phyloP scores from a whole-genome alignment of 1,139 yeast genomes.

The Geotrichum macrosporum region DNA sequence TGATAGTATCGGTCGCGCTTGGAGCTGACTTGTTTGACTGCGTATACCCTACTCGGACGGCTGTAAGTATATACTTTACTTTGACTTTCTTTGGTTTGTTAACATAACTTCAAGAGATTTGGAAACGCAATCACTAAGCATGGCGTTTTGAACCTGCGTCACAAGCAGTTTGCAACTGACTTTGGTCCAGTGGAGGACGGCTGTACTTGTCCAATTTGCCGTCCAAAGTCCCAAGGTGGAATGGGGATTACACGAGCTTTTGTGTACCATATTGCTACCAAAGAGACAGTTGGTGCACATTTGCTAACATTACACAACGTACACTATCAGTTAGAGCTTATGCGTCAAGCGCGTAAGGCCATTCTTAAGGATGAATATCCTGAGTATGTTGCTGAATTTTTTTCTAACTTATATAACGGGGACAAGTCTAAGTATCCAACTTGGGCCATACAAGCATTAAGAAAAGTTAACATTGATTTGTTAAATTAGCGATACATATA shows the following conservation, averaged over 20 bases:
- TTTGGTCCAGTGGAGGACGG: slow-evolving; percentile 40
- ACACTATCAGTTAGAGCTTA: slow-evolving; percentile 42
- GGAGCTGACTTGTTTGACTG: slow-evolving; percentile 48
- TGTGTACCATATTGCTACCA: slow-evolving; percentile 39
- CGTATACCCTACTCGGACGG: slow-evolving; percentile 46
- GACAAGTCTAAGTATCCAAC: slow-evolving; percentile 37
- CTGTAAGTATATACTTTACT: slow-evolving; percentile 29
- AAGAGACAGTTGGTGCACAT: slow-evolving; percentile 45
- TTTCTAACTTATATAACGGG: slow-evolving; percentile 36
- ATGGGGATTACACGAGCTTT: slow-evolving; percentile 41
- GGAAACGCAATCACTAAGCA: slow-evolving; percentile 44
- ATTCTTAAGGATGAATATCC: slow-evolving; percentile 42
- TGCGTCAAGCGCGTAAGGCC: slow-evolving; percentile 41
- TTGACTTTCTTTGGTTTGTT: slow-evolving; percentile 9
- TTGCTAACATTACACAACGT: slow-evolving; percentile 44
- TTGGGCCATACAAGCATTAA: slow-evolving; percentile 44
- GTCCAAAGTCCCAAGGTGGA: slow-evolving; percentile 35
- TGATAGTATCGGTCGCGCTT: slow-evolving; percentile 44
- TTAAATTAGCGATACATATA: slow-evolving; percentile 15
- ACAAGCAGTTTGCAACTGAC: slow-evolving; percentile 38
- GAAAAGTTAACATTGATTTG: slow-evolving; percentile 37
- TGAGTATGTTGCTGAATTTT: slow-evolving; percentile 38
- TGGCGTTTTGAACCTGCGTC: slow-evolving; percentile 40
- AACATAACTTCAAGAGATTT: slow-evolving; percentile 32
- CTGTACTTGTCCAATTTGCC: slow-evolving; percentile 43